Evolutionary conservation across 768 basidiomycete species (phyloP).

Genomic region (Psilocybe cyanescens): DNA sequence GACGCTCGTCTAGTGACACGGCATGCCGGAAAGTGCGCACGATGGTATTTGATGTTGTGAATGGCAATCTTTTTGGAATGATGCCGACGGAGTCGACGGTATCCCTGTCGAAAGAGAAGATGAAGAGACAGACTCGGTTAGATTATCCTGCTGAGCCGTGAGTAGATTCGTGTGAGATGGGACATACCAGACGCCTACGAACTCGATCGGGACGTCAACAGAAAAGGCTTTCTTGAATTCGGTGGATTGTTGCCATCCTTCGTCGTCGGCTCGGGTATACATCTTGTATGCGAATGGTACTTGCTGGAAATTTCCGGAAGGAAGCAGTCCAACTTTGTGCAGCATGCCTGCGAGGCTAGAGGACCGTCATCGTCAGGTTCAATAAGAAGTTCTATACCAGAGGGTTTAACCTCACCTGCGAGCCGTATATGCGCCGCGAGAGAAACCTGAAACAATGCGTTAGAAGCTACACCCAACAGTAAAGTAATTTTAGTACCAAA

Average conservation of each 20-base stretch:
- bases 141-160: too few relatives aligned
- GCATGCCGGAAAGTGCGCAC: constrained; percentile 68
- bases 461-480: not conserved
- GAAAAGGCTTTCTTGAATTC: constrained; percentile 63
- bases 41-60: constrained; percentile 57
- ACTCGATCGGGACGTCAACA: constrained; percentile 56
- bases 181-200: constrained; percentile 59
- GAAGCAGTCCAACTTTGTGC: constrained; percentile 54
- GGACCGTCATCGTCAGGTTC: not conserved
- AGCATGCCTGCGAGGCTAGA: constrained; percentile 53
- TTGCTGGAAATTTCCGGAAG: constrained; percentile 53
- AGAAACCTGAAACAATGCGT: constrained; percentile 45
- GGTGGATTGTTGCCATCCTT: constrained; percentile 50
- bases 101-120: constrained; percentile 45
- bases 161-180: too few relatives aligned
- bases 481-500: constrained; percentile 44
- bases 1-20: constrained; percentile 63
- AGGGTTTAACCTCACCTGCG: constrained; percentile 37
- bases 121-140: too few relatives aligned
- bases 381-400: not conserved
- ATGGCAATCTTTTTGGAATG: constrained; percentile 56
- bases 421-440: constrained; percentile 68
- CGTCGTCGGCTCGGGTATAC: constrained; percentile 54
- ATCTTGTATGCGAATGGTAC: constrained; percentile 69
- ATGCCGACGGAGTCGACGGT: constrained; percentile 69